Percentiles rank a stretch among this genome's conserved stretches.
Evolutionary conservation across 2,329 filamentous ascomycete genomes (phyloP).

Genomic region (Stemphylium lycopersici): DNA sequence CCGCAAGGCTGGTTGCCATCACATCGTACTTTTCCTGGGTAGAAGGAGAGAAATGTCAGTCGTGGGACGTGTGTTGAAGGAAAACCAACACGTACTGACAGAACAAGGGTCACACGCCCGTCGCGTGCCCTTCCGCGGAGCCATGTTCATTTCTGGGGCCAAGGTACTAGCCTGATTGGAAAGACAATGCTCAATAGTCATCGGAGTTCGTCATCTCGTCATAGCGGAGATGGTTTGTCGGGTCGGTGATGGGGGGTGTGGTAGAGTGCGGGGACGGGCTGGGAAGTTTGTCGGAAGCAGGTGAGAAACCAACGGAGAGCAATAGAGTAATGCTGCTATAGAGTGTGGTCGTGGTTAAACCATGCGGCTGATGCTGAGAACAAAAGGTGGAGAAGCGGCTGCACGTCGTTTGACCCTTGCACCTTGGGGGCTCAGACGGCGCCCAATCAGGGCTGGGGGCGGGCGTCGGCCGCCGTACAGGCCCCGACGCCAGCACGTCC

Average conservation of each 20-base stretch:
- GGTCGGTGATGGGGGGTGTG: constrained; percentile 4
- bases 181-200: constrained; percentile 24
- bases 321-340: constrained; percentile 10
- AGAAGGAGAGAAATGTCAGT: constrained; percentile 1
- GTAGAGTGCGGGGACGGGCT: constrained; percentile 14
- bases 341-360: constrained; percentile 23
- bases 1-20: constrained; percentile 45
- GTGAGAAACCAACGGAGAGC: constrained; percentile 8
- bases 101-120: constrained; percentile 47
- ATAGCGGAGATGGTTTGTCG: constrained; percentile 22
- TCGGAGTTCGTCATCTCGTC: constrained; percentile 26
- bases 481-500: not conserved
- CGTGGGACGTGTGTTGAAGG: not conserved
- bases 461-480: constrained; percentile 1
- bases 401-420: constrained; percentile 30
- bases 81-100: constrained; percentile 23
- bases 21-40: constrained; percentile 37
- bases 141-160: constrained; percentile 32
- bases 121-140: constrained; percentile 44
- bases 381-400: constrained; percentile 39
- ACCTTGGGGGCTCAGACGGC: constrained; percentile 11
- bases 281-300: constrained; percentile 16
- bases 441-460: constrained; percentile 17
- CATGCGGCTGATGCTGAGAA: constrained; percentile 35
- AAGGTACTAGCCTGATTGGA: constrained; percentile 22